Base-by-base conservation (phyloP, 352 stramenopile species). In the Phytophthora capsici region DNA sequence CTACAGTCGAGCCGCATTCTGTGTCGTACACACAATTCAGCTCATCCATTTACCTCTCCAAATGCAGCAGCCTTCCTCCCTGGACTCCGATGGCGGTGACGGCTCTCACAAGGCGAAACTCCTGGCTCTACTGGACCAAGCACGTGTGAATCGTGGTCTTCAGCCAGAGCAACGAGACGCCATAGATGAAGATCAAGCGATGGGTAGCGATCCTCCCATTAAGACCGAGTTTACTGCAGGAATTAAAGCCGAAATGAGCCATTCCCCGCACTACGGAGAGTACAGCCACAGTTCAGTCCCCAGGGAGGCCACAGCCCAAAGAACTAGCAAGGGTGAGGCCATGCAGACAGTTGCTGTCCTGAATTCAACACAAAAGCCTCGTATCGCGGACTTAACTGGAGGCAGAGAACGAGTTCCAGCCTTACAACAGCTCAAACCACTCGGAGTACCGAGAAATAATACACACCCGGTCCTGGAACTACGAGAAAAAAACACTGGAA, bases 91-190 rank as follows among this genome's bases (percentile, higher is more conserved):
- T n/a, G 53, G 55, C 22, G 23, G 14, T 20, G 53, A 59, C 22
- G 23, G 17, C 13, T 45, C 52, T 26, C 69, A 40, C 57, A 78
- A 78, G 48, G 30, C 47, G 22, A 63, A 78, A 44, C 20, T 88
- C 7, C 63, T 77, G 17, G 69, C 74, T 14, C 62, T 88, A n/a
- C 67, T 86, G 25, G 70, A 78, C 50, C 76, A 68, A 26, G 76
- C 73, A 16, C 69, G 74, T 8, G 55, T 69, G 13, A 71, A 78
- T 32, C 59, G 58, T 19, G 32, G 57, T n/a, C 19, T 66, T 12
- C 43, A 78, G 14, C 65, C 59, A 4, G 65, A 75, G 6, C 20
- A 46, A 22, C 32, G 23, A 20, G 23, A 10, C 23, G n/a, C 38
- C 30, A 32, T 28, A 32, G 28, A 4, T 41, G 5, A 45, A 36